Conservation (phyloP, 1,284 basidiomycete species). For the Malassezia nana region DNA sequence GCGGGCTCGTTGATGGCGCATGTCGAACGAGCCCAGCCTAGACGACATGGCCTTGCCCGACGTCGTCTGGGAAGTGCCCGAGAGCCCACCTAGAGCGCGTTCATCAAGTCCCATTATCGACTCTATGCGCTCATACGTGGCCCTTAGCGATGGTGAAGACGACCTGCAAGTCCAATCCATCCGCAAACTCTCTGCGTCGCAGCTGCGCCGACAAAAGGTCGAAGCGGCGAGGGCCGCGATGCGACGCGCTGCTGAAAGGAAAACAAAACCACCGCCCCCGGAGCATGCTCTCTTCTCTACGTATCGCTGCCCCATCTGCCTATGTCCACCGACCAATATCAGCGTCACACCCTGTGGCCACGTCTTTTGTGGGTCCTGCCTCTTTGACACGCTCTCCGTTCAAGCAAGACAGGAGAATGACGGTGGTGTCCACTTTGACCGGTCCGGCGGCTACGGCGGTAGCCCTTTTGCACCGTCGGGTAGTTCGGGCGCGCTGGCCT, state of each 20-base stretch:
- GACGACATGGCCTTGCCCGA: neutral
- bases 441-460: conserved; percentile 3
- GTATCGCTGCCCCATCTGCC: conserved; percentile 40
- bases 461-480: conserved; percentile 23
- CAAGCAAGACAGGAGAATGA: neutral
- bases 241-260: neutral
- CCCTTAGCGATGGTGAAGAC: conserved; percentile 7
- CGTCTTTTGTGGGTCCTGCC: conserved; percentile 38
- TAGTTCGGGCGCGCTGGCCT: conserved; percentile 8
- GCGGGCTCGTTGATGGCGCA: neutral
- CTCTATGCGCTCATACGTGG: neutral
- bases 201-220: conserved; percentile 3
- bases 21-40: neutral
- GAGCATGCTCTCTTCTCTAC: conserved; percentile 26
- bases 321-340: conserved; percentile 28
- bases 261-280: neutral
- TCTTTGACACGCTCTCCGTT: conserved; percentile 33
- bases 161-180: neutral
- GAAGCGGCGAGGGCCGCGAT: conserved; percentile 12
- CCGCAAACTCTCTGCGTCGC: neutral
- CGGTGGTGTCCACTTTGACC: conserved; percentile 17
- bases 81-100: neutral
- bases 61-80: neutral
- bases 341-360: conserved; percentile 37
- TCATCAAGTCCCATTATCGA: neutral